Evolutionary conservation across 768 basidiomycete genomes (phyloP).

Genomic region (Vishniacozyma victoriae): DNA sequence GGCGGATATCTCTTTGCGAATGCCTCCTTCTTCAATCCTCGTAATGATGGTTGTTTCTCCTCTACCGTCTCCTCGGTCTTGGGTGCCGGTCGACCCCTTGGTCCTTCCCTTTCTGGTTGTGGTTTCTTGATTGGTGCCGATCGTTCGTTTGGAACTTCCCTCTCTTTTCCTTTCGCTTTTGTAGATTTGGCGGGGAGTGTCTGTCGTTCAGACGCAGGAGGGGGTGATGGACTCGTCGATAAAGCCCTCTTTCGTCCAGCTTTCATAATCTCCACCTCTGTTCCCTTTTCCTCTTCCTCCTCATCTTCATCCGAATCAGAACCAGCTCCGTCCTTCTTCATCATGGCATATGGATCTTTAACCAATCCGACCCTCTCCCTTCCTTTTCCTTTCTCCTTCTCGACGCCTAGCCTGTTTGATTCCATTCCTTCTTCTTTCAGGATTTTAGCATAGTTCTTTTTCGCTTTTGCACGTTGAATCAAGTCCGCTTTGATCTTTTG

Average conservation of each 20-base stretch:
- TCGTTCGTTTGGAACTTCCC: not conserved
- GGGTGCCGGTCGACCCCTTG: not conserved
- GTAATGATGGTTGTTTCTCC: slow-evolving; percentile 9
- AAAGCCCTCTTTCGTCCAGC: not conserved
- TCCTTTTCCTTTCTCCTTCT: slow-evolving; percentile 9
- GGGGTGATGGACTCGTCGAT: too few species aligned
- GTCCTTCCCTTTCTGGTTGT: not conserved
- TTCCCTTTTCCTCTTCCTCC: slow-evolving; percentile 1
- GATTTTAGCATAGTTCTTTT: slow-evolving; percentile 57
- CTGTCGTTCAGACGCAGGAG: not conserved
- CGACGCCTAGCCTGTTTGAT: slow-evolving; percentile 56
- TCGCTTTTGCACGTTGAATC: slow-evolving; percentile 43
- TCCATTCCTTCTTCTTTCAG: slow-evolving; percentile 76
- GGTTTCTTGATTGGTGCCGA: too few species aligned
- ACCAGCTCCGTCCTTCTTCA: not conserved
- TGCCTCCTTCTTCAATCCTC: slow-evolving; percentile 36
- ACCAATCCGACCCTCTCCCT: slow-evolving; percentile 14
- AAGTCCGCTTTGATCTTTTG: slow-evolving; percentile 46
- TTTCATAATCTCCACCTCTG: not conserved
- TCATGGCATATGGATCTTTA: not conserved
- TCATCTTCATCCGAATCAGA: slow-evolving; percentile 9
- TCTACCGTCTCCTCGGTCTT: not conserved
- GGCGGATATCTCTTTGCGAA: slow-evolving; percentile 31
- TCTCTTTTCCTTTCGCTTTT: not conserved
- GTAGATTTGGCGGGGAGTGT: not conserved